Percentiles rank a stretch among this genome's conserved stretches.
Conservation (phyloP, 2,329 filamentous ascomycete species). For the Reticulascus tulasneorum region DNA sequence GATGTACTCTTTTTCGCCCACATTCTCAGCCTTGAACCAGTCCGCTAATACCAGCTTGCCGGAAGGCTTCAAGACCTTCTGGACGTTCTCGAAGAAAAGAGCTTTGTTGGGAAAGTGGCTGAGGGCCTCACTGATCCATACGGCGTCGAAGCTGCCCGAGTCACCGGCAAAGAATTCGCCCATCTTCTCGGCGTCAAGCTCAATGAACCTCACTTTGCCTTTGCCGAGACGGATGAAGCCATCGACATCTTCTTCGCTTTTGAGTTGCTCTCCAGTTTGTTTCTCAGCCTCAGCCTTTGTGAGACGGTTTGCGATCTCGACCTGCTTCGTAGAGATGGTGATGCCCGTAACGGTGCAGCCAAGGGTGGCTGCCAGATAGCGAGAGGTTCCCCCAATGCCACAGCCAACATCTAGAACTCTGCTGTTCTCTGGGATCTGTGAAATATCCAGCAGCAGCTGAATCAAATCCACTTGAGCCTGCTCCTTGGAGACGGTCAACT, state of each 20-base stretch:
- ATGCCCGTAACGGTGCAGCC: slow-evolving; percentile 54
- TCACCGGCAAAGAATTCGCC: slow-evolving; percentile 42
- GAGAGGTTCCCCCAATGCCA: slow-evolving; percentile 56
- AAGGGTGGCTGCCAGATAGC: slow-evolving; percentile 48
- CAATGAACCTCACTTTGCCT: slow-evolving; percentile 49
- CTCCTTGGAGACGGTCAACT: slow-evolving; percentile 50
- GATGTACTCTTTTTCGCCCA: slow-evolving; percentile 39
- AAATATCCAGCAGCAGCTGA: slow-evolving; percentile 44
- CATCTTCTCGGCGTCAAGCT: slow-evolving; percentile 61
- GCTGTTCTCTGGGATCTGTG: slow-evolving; percentile 24
- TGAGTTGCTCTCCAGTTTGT: slow-evolving; percentile 11
- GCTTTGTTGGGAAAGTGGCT: slow-evolving; percentile 57
- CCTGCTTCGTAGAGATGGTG: slow-evolving; percentile 56
- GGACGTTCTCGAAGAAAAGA: slow-evolving; percentile 53
- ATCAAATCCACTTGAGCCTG: slow-evolving; percentile 55
- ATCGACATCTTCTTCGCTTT: slow-evolving; percentile 19
- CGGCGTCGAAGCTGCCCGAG: slow-evolving; percentile 43
- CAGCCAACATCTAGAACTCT: slow-evolving; percentile 56
- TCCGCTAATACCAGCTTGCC: slow-evolving; percentile 55
- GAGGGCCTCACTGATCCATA: slow-evolving; percentile 61
- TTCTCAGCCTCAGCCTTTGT: slow-evolving; percentile 30
- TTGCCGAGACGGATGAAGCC: slow-evolving; percentile 34
- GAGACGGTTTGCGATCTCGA: slow-evolving; percentile 52
- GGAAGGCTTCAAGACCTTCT: slow-evolving; percentile 40
- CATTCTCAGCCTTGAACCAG: slow-evolving; percentile 53